Conservation (phyloP, 2,329 filamentous ascomycete genomes). For the Fusarium praegraminearum region DNA sequence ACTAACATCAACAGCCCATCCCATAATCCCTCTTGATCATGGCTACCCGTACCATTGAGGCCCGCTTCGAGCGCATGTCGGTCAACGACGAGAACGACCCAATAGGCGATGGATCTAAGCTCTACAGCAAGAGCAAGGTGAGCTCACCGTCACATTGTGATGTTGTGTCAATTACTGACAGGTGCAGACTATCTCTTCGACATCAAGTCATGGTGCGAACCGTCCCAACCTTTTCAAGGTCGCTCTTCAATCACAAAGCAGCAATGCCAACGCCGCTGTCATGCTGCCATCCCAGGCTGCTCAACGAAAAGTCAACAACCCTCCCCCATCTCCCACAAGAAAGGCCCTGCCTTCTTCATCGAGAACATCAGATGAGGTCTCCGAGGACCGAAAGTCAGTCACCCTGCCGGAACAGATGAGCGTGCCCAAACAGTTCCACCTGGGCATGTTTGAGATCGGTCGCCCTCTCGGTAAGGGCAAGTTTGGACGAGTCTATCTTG, state of each 20-base stretch:
- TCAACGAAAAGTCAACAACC: slow-evolving; percentile 61
- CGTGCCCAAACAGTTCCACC: slow-evolving; percentile 77
- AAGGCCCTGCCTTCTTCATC: slow-evolving; percentile 61
- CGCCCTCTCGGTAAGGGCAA: slow-evolving; percentile 89
- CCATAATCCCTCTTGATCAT: slow-evolving; percentile 55
- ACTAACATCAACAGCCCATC: slow-evolving; percentile 43
- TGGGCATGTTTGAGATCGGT: slow-evolving; percentile 95
- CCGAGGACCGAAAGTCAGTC: slow-evolving; percentile 63
- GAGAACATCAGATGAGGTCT: slow-evolving; percentile 62
- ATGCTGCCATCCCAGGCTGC: slow-evolving; percentile 75
- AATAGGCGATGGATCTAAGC: slow-evolving; percentile 62
- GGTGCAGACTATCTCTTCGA: slow-evolving; percentile 52
- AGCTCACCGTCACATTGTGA: slow-evolving; percentile 15
- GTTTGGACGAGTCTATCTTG: slow-evolving; percentile 87
- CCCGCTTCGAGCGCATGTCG: slow-evolving; percentile 89
- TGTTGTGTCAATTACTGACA: slow-evolving; percentile 49
- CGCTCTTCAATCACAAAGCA: slow-evolving; percentile 81
- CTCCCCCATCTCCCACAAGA: slow-evolving; percentile 63
- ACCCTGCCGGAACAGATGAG: slow-evolving; percentile 68
- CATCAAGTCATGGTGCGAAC: slow-evolving; percentile 65
- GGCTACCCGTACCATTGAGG: slow-evolving; percentile 83
- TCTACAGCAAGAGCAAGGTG: slow-evolving; percentile 83
- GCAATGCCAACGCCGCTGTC: slow-evolving; percentile 73
- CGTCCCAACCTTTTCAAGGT: slow-evolving; percentile 89
- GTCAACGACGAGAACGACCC: slow-evolving; percentile 89